Evolutionary conservation across 1,284 basidiomycete species (phyloP).

Genomic region (Ganoderma lucidum): DNA sequence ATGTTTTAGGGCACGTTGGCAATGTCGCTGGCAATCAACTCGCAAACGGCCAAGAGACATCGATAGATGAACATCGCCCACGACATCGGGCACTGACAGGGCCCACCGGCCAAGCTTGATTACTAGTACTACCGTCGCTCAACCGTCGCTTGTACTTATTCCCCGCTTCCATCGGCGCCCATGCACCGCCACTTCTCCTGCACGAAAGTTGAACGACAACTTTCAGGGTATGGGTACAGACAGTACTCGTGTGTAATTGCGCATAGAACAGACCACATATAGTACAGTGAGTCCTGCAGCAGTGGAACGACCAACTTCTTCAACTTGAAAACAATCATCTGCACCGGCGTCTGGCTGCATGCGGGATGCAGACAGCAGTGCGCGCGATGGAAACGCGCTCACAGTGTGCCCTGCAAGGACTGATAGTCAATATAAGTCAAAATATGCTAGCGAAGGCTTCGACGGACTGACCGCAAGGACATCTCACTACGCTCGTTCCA

Average conservation of each 20-base stretch:
- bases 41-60: not conserved
- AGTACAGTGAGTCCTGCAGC: not conserved
- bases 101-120: not conserved
- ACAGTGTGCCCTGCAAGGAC: not conserved
- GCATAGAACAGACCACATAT: not conserved
- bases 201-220: not conserved
- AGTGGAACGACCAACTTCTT: not conserved
- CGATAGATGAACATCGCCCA: not conserved
- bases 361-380: not conserved
- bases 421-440: not conserved
- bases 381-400: not conserved
- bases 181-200: not conserved
- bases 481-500: not conserved
- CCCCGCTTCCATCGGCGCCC: not conserved
- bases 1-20: not conserved
- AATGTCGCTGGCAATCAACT: not conserved
- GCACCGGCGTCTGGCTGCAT: not conserved
- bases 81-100: not conserved
- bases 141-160: not conserved
- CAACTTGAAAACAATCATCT: not conserved
- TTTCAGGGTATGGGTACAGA: not conserved
- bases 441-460: not conserved
- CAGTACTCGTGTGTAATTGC: not conserved
- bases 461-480: not conserved
- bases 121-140: too few relatives aligned